A percentile compares a stretch with the other conserved stretches of the same genome.
Evolutionary conservation across 2,329 filamentous ascomycete species (phyloP).

Genomic region (Balansia obtecta): DNA sequence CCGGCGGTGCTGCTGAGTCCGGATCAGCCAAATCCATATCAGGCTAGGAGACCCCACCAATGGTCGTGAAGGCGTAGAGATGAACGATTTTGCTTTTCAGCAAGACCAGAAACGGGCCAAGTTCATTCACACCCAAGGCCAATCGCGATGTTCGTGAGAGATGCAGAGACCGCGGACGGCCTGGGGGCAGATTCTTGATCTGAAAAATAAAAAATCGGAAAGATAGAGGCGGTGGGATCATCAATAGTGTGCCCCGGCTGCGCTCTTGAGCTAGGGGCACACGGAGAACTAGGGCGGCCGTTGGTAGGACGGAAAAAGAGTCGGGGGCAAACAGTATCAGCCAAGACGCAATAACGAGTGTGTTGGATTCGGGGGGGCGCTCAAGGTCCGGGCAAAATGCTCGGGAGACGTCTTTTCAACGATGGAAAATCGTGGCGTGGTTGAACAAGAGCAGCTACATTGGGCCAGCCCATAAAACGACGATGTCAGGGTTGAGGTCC

Average conservation of each 20-base stretch:
- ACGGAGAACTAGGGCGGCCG: background rate
- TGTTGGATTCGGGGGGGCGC: background rate
- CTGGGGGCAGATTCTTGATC: background rate
- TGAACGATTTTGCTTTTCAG: background rate
- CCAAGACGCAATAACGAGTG: background rate
- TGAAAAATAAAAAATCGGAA: background rate
- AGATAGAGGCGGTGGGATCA: background rate
- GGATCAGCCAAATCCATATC: slow-evolving; percentile 4
- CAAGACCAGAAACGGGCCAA: background rate
- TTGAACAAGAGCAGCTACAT: background rate
- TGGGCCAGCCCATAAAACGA: background rate
- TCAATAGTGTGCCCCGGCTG: background rate
- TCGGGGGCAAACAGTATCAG: background rate
- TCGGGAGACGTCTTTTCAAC: background rate
- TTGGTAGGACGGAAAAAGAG: background rate
- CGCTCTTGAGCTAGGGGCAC: background rate
- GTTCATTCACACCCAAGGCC: background rate
- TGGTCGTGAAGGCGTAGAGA: background rate
- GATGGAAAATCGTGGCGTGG: background rate
- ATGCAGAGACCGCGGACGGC: background rate
- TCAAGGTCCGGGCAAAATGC: background rate
- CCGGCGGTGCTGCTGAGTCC: slow-evolving; percentile 21
- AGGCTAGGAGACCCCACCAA: background rate
- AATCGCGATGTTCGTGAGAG: background rate
- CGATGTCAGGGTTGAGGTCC: background rate